Conservation (phyloP, 2,329 filamentous ascomycete species). For the Colletotrichum sp. region DNA sequence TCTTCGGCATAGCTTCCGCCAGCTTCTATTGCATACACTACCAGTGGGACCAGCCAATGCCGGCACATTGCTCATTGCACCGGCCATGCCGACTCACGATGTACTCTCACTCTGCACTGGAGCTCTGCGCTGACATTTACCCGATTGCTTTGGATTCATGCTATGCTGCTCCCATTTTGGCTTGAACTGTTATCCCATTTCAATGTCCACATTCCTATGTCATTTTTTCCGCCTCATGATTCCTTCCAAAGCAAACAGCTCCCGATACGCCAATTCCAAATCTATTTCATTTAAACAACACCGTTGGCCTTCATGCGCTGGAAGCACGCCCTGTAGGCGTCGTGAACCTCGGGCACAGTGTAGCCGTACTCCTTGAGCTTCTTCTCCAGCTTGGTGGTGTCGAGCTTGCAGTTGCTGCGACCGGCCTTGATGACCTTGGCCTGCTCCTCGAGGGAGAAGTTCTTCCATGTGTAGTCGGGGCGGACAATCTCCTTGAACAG, state of each 20-base stretch:
- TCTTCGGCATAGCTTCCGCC: background rate
- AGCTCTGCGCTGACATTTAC: background rate
- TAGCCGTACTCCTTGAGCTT: slow-evolving; percentile 66
- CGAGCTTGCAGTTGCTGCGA: slow-evolving; percentile 69
- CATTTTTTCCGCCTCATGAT: background rate
- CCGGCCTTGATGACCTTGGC: slow-evolving; percentile 71
- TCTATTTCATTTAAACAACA: slow-evolving; percentile 42
- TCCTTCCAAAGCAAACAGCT: background rate
- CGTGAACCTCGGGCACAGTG: slow-evolving; percentile 65
- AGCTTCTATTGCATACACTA: background rate
- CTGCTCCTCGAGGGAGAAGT: slow-evolving; percentile 71
- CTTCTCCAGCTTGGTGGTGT: slow-evolving; percentile 64
- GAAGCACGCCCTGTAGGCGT: slow-evolving; percentile 67
- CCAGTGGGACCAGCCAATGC: background rate
- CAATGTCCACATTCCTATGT: background rate
- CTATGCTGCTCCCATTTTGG: background rate
- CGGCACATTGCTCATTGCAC: background rate
- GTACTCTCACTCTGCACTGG: background rate
- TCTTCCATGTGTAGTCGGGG: slow-evolving; percentile 66
- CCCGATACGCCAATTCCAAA: background rate
- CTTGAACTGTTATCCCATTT: background rate
- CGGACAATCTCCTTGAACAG: slow-evolving; percentile 69
- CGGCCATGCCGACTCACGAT: background rate
- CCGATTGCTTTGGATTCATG: background rate
- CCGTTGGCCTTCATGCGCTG: slow-evolving; percentile 66